Percentiles rank a stretch among this genome's conserved stretches.
Conservation (phyloP, 2,329 filamentous ascomycete genomes). For the Neonectria ditissima region DNA sequence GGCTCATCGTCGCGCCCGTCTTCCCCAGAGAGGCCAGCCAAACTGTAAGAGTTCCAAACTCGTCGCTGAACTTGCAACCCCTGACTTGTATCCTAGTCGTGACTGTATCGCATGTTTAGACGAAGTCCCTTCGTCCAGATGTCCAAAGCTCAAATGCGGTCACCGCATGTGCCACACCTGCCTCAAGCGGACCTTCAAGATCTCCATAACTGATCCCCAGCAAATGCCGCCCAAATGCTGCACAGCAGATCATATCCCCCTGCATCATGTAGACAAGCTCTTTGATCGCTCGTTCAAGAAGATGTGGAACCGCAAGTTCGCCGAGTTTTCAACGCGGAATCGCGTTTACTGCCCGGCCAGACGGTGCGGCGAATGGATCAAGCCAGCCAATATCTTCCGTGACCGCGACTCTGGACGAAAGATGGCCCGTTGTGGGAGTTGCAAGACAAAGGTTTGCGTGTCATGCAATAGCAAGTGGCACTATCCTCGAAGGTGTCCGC, state of each 20-base stretch:
- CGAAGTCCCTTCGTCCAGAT: constrained; percentile 71
- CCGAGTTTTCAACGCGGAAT: constrained; percentile 79
- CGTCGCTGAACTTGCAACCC: not conserved
- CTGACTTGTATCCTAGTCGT: constrained; percentile 59
- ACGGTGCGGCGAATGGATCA: constrained; percentile 84
- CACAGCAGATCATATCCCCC: constrained; percentile 76
- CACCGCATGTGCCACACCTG: constrained; percentile 86
- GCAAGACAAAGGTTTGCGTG: constrained; percentile 80
- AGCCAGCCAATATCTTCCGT: constrained; percentile 74
- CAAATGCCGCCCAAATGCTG: constrained; percentile 91
- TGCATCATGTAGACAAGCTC: constrained; percentile 80
- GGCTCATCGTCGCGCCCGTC: constrained; percentile 42
- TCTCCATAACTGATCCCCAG: constrained; percentile 80
- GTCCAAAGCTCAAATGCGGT: constrained; percentile 79
- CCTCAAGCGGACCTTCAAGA: constrained; percentile 77
- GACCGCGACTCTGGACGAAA: constrained; percentile 69
- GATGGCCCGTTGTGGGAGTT: constrained; percentile 76
- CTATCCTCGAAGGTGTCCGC: constrained; percentile 74
- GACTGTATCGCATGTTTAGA: constrained; percentile 81
- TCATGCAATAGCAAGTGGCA: constrained; percentile 82
- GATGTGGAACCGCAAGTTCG: constrained; percentile 83
- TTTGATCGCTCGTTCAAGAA: constrained; percentile 82
- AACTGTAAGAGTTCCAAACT: constrained; percentile 38
- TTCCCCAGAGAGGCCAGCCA: constrained; percentile 43
- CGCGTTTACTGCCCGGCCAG: constrained; percentile 81